A percentile compares a stretch with the other conserved stretches of the same genome.
These are phyloP conservation scores for Paraglomus occultum DNA, from an alignment of 192 early-diverging fungal genomes.

Conservation along the genomic window DNA sequence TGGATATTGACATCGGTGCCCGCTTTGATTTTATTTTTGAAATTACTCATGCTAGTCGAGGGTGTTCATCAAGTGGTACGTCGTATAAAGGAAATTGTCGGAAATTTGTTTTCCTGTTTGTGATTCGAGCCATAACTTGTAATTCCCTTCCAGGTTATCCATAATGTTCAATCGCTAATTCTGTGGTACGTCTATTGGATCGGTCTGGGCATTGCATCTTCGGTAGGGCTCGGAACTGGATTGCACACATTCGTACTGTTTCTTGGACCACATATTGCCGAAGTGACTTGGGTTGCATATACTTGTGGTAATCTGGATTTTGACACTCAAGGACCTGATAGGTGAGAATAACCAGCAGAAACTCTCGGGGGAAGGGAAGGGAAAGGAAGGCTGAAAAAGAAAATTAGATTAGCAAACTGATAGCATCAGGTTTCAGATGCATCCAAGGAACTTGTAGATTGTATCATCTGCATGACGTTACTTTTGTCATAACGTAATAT, in stretches of 20 bases:
- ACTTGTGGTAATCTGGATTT: constrained; percentile 73
- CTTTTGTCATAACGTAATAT: no score
- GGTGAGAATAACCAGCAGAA: constrained; percentile 36
- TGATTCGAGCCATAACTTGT: neutral
- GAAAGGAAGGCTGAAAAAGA: neutral
- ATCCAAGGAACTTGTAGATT: no score
- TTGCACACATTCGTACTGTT: constrained; percentile 96
- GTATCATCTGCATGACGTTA: no score
- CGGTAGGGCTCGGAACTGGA: constrained; percentile 91
- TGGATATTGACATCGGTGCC: constrained; percentile 39
- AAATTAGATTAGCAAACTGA: neutral
- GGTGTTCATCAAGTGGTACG: constrained; percentile 60
- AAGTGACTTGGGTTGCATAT: constrained; percentile 88
- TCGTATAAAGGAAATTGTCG: neutral
- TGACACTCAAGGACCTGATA: constrained; percentile 63
- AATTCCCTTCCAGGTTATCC: constrained; percentile 32
- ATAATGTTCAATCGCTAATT: constrained; percentile 56
- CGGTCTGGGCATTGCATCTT: constrained; percentile 80
- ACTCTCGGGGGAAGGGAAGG: neutral
- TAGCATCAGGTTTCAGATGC: no score
- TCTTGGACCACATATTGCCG: constrained; percentile 86
- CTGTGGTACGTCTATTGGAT: constrained; percentile 92
- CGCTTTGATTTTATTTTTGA: constrained; percentile 32
- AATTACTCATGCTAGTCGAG: constrained; percentile 49
- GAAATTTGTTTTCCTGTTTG: constrained; percentile 24